Base-by-base conservation (phyloP, 495 filamentous ascomycete species). In the Darksidea phi region DNA sequence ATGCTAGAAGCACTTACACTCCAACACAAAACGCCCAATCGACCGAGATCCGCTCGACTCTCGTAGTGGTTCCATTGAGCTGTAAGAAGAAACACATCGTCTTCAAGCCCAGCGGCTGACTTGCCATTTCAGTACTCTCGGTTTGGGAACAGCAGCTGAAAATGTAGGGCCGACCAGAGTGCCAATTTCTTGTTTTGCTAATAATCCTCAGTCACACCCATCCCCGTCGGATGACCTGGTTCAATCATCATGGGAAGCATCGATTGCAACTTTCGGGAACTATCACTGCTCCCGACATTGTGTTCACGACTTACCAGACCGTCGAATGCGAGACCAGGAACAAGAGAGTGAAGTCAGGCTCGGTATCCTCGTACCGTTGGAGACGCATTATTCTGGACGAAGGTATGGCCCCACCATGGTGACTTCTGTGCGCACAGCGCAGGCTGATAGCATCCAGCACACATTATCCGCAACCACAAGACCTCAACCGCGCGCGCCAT, bases 361-460 rank as follows among this genome's bases (percentile, higher is more conserved):
- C 64, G 0, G 43, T 74, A 1, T 76, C 76, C 57, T 68, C 66
- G 0, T 54, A 57, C 7, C 61, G 36, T 1, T 79, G 76, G 78
- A 67, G 53, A 12, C 61, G 78, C 6, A 61, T 81, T 15, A 67
- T 81, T 6, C 53, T 81, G 15, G 79, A 81, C 57, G 78, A 81
- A 76, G 78, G 78, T 77, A 58, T 1, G 66, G 42, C 34, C 12
- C 10, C n/a, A 15, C 38, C 7, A 38, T 38, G 36, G 15, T 38
- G 36, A 38, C 36, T 38, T n/a, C 36, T 7, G 8, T 38, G 36
- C 15, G 7, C 36, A 38, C 36, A 38, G 36, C 36, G 15, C n/a
- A n/a, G n/a, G 15, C 36, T 38, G 15, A 38, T 38, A 7, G 15
- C 36, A 38, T 38, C 36, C 36, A 80, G 78, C 74, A 1, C 77